Evolutionary conservation across 768 basidiomycete species (phyloP), one percentile per base, ranked within the genome.

Genomic region (Tulasnella sp.): DNA sequence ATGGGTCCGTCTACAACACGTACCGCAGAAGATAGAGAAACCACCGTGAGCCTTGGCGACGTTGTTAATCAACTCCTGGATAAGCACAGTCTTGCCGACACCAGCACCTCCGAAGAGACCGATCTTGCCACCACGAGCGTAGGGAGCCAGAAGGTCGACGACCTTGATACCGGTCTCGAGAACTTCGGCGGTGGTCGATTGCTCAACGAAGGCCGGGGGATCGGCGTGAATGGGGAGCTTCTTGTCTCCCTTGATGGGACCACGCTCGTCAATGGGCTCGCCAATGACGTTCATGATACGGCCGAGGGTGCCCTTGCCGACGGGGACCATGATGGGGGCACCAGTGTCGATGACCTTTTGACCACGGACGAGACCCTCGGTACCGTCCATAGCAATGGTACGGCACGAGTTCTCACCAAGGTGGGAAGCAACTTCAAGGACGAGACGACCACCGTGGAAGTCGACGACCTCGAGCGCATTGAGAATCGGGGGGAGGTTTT

Each of bases 251-350:
- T 94, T 93, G 88, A 99, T 98, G 81, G 96, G 96, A 79, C 98
- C 98, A 87, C 98, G 96, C 86, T 99, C 96, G 86, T 99, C 98
- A 85, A 99, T 99, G 84, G 98, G 96, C 85, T 99, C 96, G 83
- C 98, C 98, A 87, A 99, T 99, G 86, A 99, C 98, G 87, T 99
- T 99, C 95, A 99, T 99, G 90, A 99, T 99, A 83, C 98, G 95
- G 73, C 98, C 98, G 79, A 99, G 92, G 78, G 94, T 96, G 78
- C 89, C 94, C 80, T 90, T 90, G 80, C 98, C 98, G 83, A 99
- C 98, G 81, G 98, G 98, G 80, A 99, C 94, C 86, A 89, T 89
- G 86, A 99, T 99, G 85, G 98, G 98, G 73, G 92, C 88, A 84
- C 98, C 98, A 51, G 97, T 98, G 87, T 99, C 98, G 83, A 98